phyloP scores from a whole-genome alignment of 305 asterid species.

The Fraxinus floribunda region DNA sequence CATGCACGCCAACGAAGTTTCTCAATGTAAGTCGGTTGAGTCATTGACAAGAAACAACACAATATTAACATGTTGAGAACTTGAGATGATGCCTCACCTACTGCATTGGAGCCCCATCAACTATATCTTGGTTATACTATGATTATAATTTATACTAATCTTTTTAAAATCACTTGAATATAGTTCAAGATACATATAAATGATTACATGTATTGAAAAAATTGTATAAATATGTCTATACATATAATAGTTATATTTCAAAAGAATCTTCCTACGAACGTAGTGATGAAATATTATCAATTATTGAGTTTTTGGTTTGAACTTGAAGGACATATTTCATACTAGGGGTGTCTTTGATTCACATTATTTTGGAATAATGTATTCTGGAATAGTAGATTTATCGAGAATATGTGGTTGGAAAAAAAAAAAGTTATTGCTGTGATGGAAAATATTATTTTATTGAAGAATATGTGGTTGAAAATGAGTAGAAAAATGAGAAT shows the following conservation, averaged over 20 bases:
- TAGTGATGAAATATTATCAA: neutral
- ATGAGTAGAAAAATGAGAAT: no score
- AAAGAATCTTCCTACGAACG: neutral
- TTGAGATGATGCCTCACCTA: conserved; percentile 1
- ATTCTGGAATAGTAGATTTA: no score
- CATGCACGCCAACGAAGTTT: neutral
- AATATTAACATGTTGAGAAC: neutral
- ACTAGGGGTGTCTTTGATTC: no score
- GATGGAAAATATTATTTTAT: no score
- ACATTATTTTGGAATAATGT: no score
- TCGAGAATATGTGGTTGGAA: no score
- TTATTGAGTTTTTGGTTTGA: neutral
- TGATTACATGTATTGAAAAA: neutral
- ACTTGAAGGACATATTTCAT: neutral
- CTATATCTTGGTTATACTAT: neutral
- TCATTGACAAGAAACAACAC: neutral
- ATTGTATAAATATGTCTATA: neutral
- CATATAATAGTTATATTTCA: neutral
- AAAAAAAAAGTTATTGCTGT: no score
- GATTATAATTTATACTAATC: neutral
- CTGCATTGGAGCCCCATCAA: neutral
- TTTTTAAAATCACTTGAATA: neutral
- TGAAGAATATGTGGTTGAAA: no score
- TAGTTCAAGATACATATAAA: neutral
- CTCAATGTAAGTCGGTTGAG: neutral